phyloP scores from a whole-genome alignment of 192 early-diverging fungal species.

The Umbelopsis sp. region DNA sequence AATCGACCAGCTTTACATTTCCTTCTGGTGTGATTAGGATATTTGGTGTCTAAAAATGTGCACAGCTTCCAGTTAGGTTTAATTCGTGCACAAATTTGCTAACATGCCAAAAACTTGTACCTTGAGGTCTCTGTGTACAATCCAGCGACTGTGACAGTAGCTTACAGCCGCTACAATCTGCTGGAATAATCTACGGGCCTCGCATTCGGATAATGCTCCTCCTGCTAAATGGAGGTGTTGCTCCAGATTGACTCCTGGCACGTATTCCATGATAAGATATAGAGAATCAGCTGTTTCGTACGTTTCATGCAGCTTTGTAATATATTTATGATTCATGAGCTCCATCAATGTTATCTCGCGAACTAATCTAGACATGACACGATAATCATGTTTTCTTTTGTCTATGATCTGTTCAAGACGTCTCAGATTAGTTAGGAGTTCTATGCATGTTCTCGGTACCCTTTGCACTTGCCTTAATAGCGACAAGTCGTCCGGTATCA shows the following conservation, averaged over 20 bases:
- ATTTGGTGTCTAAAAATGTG: slow-evolving; percentile 55
- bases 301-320: slow-evolving; percentile 85
- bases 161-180: slow-evolving; percentile 81
- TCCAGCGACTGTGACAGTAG: slow-evolving; percentile 68
- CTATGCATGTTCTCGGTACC: background rate
- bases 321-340: slow-evolving; percentile 86
- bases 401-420: slow-evolving; percentile 45
- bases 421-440: background rate
- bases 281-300: slow-evolving; percentile 79
- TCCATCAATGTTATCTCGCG: slow-evolving; percentile 83
- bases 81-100: background rate
- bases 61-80: background rate
- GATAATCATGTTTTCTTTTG: slow-evolving; percentile 50
- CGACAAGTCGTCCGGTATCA: slow-evolving; percentile 37
- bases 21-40: slow-evolving; percentile 76
- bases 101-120: slow-evolving; percentile 39
- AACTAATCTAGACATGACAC: slow-evolving; percentile 65
- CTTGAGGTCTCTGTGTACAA: slow-evolving; percentile 88
- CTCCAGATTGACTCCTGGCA: slow-evolving; percentile 82
- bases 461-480: slow-evolving; percentile 33
- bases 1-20: slow-evolving; percentile 85
- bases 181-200: slow-evolving; percentile 84
- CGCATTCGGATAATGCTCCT: slow-evolving; percentile 76
- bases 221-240: slow-evolving; percentile 77
- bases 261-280: slow-evolving; percentile 88